phyloP scores from a whole-genome alignment of 495 filamentous ascomycete species.

The Usnea hakonensis region DNA sequence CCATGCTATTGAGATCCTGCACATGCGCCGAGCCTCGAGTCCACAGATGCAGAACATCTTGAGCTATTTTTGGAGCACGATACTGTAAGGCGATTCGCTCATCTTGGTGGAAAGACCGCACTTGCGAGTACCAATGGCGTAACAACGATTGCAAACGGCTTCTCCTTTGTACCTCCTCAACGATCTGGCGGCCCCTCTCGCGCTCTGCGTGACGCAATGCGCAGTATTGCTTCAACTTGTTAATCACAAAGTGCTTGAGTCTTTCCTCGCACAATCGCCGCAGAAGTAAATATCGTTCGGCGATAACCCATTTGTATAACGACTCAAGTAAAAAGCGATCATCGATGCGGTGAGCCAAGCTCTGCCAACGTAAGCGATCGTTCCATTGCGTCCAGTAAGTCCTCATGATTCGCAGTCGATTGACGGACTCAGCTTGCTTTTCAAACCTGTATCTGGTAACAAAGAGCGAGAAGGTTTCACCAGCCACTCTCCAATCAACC shows the following conservation, averaged over 20 bases:
- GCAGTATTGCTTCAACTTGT: conserved; percentile 33
- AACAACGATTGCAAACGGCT: conserved; percentile 35
- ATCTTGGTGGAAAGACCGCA: conserved; percentile 37
- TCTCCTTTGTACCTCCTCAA: conserved; percentile 30
- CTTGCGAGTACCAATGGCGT: conserved; percentile 36
- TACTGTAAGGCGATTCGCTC: conserved; percentile 48
- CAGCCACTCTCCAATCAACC: conserved; percentile 42
- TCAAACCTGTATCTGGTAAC: conserved; percentile 39
- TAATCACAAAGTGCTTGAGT: conserved; percentile 40
- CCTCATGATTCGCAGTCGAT: conserved; percentile 45
- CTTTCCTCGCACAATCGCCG: conserved; percentile 45
- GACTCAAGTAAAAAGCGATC: conserved; percentile 51
- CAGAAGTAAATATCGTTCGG: conserved; percentile 47
- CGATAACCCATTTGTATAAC: conserved; percentile 58
- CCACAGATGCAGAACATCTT: conserved; percentile 45
- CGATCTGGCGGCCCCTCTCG: conserved; percentile 27
- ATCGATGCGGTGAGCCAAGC: conserved; percentile 46
- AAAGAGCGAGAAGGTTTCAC: conserved; percentile 47
- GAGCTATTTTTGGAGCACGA: conserved; percentile 42
- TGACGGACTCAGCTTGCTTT: conserved; percentile 47
- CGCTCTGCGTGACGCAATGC: conserved; percentile 33
- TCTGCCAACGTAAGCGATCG: conserved; percentile 51
- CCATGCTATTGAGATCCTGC: conserved; percentile 44
- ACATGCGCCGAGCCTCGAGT: conserved; percentile 38
- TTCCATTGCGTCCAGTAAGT: conserved; percentile 62